phyloP scores from a whole-genome alignment of 768 basidiomycete genomes.

The Boletus edulis region DNA sequence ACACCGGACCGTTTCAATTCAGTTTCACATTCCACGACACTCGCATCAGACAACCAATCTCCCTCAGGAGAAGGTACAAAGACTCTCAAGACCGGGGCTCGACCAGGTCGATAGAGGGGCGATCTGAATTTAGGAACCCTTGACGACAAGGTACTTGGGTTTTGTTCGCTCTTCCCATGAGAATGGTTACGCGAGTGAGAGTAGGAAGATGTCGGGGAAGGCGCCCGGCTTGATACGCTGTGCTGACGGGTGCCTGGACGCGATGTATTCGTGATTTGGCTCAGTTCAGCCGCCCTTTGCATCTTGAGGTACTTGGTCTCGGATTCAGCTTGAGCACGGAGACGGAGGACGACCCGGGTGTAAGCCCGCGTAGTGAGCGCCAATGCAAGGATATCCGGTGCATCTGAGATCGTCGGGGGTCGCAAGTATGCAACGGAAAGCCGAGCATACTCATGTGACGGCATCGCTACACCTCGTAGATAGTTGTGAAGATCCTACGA shows the following conservation, averaged over 20 bases:
- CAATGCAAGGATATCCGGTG: slow-evolving; percentile 47
- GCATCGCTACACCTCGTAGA: slow-evolving; percentile 75
- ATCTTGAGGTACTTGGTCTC: slow-evolving; percentile 31
- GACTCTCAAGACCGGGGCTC: slow-evolving; percentile 75
- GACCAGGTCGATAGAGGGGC: slow-evolving; percentile 65
- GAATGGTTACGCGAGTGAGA: slow-evolving; percentile 40
- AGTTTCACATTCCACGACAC: slow-evolving; percentile 78
- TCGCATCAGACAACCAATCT: slow-evolving; percentile 81
- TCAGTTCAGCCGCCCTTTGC: slow-evolving; percentile 2
- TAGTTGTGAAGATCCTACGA: slow-evolving; percentile 74
- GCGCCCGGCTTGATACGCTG: slow-evolving; percentile 56
- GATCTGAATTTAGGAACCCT: slow-evolving; percentile 50
- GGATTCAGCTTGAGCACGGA: slow-evolving; percentile 78
- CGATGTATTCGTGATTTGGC: not conserved
- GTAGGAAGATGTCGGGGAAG: slow-evolving; percentile 53
- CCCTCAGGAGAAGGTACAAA: slow-evolving; percentile 87
- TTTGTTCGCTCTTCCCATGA: slow-evolving; percentile 29
- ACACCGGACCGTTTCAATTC: slow-evolving; percentile 61
- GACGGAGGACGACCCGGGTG: slow-evolving; percentile 73
- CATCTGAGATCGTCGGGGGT: slow-evolving; percentile 40
- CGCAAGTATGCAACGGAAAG: slow-evolving; percentile 59
- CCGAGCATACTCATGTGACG: slow-evolving; percentile 68
- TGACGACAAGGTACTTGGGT: slow-evolving; percentile 23
- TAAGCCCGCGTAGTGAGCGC: slow-evolving; percentile 71
- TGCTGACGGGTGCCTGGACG: slow-evolving; percentile 34